Conservation (phyloP, 352 stramenopile species). For the Plasmopara viticola region DNA sequence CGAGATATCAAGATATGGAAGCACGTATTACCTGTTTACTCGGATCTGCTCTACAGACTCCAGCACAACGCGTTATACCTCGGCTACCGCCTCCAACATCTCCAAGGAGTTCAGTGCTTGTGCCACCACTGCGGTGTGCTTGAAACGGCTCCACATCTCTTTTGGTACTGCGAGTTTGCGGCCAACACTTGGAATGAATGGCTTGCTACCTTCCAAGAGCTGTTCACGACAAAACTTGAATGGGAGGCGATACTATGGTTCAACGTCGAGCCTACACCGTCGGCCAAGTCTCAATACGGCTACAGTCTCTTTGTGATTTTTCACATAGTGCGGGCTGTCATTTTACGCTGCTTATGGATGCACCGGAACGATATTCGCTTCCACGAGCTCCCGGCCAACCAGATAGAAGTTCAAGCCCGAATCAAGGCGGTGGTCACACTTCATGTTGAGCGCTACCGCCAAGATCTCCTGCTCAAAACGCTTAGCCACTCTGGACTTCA, state of each 20-base stretch:
- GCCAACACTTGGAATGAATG: neutral
- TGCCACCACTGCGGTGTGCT: neutral
- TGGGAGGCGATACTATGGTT: neutral
- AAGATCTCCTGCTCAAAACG: slow-evolving; percentile 1
- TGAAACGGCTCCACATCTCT: neutral
- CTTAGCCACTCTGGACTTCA: too few species aligned
- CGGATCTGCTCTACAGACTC: neutral
- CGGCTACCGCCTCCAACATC: neutral
- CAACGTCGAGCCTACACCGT: neutral
- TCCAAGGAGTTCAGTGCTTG: neutral
- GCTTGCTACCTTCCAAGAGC: neutral
- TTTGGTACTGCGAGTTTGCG: neutral
- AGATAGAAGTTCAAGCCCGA: neutral
- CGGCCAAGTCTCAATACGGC: neutral
- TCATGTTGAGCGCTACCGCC: neutral
- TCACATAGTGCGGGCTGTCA: neutral
- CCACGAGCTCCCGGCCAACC: neutral
- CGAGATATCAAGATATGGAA: neutral
- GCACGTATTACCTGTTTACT: neutral
- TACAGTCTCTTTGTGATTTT: neutral
- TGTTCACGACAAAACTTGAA: neutral
- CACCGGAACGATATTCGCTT: neutral
- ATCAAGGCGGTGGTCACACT: neutral
- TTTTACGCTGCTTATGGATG: neutral
- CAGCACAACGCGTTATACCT: neutral